Evolutionary conservation across 495 filamentous ascomycete genomes (phyloP).

Genomic region (Aspergillus bridgeri): DNA sequence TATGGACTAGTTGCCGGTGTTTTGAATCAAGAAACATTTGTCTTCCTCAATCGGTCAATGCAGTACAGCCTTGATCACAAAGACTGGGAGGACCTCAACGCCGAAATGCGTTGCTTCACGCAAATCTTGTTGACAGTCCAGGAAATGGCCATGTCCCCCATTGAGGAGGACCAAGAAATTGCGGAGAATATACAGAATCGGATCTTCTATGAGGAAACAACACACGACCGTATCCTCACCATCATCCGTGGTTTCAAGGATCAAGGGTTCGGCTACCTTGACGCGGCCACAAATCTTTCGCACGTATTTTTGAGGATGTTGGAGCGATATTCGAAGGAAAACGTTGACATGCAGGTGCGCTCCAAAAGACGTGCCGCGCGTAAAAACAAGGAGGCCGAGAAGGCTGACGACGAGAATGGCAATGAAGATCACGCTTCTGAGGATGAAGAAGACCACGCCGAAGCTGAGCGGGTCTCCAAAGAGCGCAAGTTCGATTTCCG

Average conservation of each 20-base stretch:
- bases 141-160: conserved; percentile 79
- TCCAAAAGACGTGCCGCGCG: conserved; percentile 64
- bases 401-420: conserved; percentile 30
- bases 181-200: conserved; percentile 96
- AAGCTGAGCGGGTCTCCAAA: conserved; percentile 62
- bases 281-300: conserved; percentile 85
- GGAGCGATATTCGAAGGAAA: conserved; percentile 91
- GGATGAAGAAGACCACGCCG: conserved; percentile 63
- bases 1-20: conserved; percentile 86
- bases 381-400: conserved; percentile 60
- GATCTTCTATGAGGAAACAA: conserved; percentile 96
- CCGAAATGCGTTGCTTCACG: conserved; percentile 84
- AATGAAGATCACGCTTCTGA: conserved; percentile 62
- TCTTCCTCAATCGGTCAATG: conserved; percentile 80
- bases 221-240: conserved; percentile 77
- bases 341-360: conserved; percentile 87
- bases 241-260: conserved; percentile 83
- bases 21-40: conserved; percentile 87
- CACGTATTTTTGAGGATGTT: conserved; percentile 91
- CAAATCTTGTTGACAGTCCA: conserved; percentile 83
- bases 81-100: conserved; percentile 79
- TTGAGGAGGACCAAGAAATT: conserved; percentile 95
- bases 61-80: conserved; percentile 74
- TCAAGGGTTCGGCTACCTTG: conserved; percentile 89
- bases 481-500: conserved; percentile 95